These are phyloP conservation scores for Kazachstania africana DNA, from an alignment of 805 yeast species.

Conservation along the genomic window DNA sequence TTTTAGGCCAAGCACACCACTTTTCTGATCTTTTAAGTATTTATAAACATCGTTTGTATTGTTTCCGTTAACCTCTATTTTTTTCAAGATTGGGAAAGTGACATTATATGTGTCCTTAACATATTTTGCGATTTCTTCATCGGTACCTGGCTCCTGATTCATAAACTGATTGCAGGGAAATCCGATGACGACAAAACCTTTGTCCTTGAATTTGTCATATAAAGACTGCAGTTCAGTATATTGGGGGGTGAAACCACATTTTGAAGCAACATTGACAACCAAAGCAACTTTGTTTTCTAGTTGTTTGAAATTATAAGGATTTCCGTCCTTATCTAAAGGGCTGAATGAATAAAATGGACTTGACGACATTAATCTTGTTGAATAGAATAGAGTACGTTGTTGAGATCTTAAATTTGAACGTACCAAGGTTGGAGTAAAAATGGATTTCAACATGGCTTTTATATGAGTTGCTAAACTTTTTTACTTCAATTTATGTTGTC, in stretches of 20 bases:
- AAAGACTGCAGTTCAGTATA: slow-evolving; percentile 59
- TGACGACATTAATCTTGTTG: slow-evolving; percentile 12
- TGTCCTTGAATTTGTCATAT: slow-evolving; percentile 49
- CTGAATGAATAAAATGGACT: slow-evolving; percentile 54
- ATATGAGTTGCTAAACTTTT: too few relatives aligned
- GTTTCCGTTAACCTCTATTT: slow-evolving; percentile 82
- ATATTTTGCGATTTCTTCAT: slow-evolving; percentile 57
- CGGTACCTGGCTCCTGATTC: slow-evolving; percentile 61
- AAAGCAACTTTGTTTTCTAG: slow-evolving; percentile 72
- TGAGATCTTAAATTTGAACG: too few relatives aligned
- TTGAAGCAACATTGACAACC: slow-evolving; percentile 80
- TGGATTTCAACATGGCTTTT: too few relatives aligned
- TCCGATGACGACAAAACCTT: slow-evolving; percentile 60
- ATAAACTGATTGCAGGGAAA: slow-evolving; percentile 92
- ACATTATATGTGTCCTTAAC: slow-evolving; percentile 82
- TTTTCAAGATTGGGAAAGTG: slow-evolving; percentile 76
- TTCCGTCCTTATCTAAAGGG: slow-evolving; percentile 48
- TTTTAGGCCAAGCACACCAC: slow-evolving; percentile 50
- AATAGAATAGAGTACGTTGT: too few relatives aligned
- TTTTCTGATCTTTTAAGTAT: slow-evolving; percentile 56
- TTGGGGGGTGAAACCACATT: slow-evolving; percentile 72
- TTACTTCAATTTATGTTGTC: too few relatives aligned
- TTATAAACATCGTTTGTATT: slow-evolving; percentile 70
- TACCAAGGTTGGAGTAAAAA: too few relatives aligned
- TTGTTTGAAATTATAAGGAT: slow-evolving; percentile 45